phyloP scores from a whole-genome alignment of 2,329 filamentous ascomycete species.

The Fusarium sambucinum region DNA sequence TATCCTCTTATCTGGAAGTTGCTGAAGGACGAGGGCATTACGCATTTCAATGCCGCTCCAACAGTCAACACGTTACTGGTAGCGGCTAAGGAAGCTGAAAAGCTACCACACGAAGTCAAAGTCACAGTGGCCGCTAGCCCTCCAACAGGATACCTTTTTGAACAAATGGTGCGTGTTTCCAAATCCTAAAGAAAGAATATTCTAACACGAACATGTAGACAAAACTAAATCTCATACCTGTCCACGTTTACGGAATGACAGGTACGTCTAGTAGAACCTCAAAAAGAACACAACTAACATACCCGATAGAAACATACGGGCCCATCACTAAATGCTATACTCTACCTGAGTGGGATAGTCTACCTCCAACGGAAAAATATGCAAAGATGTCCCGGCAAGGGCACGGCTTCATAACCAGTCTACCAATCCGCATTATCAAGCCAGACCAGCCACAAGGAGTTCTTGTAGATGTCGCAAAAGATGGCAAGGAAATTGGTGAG shows the following conservation, averaged over 20 bases:
- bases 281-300: not conserved
- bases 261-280: slow-evolving; percentile 40
- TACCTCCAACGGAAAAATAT: slow-evolving; percentile 82
- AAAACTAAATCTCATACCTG: slow-evolving; percentile 83
- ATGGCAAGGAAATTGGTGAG: slow-evolving; percentile 65
- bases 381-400: slow-evolving; percentile 93
- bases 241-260: slow-evolving; percentile 91
- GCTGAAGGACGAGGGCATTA: slow-evolving; percentile 86
- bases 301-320: slow-evolving; percentile 80
- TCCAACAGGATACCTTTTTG: slow-evolving; percentile 89
- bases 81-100: slow-evolving; percentile 78
- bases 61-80: slow-evolving; percentile 97
- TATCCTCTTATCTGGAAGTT: slow-evolving; percentile 93
- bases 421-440: slow-evolving; percentile 86
- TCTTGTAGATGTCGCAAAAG: slow-evolving; percentile 60
- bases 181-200: not conserved
- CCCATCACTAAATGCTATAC: slow-evolving; percentile 95
- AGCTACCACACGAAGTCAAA: slow-evolving; percentile 75
- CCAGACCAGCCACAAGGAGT: slow-evolving; percentile 75
- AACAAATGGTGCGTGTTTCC: slow-evolving; percentile 78
- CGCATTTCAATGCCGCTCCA: slow-evolving; percentile 95
- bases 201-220: slow-evolving; percentile 48
- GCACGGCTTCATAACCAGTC: slow-evolving; percentile 86
- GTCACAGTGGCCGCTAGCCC: slow-evolving; percentile 95
- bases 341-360: slow-evolving; percentile 83